Evolutionary conservation across 202 grass and related monocot species (phyloP).

Genomic region (Carex sylvatica): DNA sequence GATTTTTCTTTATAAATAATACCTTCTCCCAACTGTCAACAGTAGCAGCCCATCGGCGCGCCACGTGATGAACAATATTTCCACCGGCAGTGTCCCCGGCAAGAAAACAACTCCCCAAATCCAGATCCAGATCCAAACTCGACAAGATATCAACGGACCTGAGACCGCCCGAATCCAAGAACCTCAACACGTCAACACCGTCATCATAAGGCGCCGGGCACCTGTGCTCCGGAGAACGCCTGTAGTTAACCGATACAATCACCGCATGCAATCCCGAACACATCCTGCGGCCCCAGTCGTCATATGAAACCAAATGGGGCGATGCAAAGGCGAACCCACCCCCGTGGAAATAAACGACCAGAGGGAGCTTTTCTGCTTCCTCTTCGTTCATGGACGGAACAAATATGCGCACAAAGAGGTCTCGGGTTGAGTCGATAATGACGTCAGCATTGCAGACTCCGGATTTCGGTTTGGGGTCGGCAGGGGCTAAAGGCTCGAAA

Average conservation of each 20-base stretch:
- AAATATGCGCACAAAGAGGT: conserved; percentile 44
- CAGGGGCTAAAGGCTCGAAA: conserved; percentile 27
- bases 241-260: conserved; percentile 52
- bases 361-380: neutral
- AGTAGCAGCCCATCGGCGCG: conserved; percentile 28
- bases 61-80: conserved; percentile 65
- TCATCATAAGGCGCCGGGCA: conserved; percentile 55
- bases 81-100: conserved; percentile 65
- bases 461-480: conserved; percentile 19
- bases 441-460: conserved; percentile 46
- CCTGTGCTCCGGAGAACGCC: conserved; percentile 36
- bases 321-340: conserved; percentile 70
- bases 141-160: conserved; percentile 34
- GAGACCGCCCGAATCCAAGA: neutral
- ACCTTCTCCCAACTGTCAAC: conserved; percentile 15
- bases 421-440: conserved; percentile 14
- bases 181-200: conserved; percentile 51
- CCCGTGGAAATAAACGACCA: conserved; percentile 75
- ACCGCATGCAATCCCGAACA: conserved; percentile 26
- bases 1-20: neutral
- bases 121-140: conserved; percentile 40
- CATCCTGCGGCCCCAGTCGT: conserved; percentile 49
- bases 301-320: conserved; percentile 22
- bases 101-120: conserved; percentile 54
- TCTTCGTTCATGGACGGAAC: neutral